Conservation (phyloP, 768 basidiomycete species). For the Termitomyces sp. region DNA sequence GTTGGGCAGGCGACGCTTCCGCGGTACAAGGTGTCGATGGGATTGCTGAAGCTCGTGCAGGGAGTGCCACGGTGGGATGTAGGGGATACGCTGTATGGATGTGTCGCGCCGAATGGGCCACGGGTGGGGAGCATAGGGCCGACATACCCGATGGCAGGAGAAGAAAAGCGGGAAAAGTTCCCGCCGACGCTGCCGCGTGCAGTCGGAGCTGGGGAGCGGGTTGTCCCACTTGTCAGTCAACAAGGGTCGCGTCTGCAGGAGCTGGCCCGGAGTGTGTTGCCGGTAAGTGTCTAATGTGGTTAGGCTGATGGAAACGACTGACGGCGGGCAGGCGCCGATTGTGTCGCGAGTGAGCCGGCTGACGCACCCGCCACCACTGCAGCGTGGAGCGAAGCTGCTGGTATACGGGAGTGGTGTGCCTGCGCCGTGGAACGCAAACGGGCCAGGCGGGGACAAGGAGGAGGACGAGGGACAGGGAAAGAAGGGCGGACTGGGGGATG, state of each 20-base stretch:
- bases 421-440: constrained; percentile 48
- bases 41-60: constrained; percentile 55
- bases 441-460: constrained; percentile 23
- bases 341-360: constrained; percentile 56
- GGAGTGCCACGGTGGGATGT: constrained; percentile 59
- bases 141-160: constrained; percentile 46
- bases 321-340: constrained; percentile 39
- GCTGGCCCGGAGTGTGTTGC: constrained; percentile 59
- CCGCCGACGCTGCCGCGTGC: constrained; percentile 43
- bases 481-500: constrained; percentile 40
- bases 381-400: constrained; percentile 42
- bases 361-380: constrained; percentile 58
- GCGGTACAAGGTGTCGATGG: constrained; percentile 73
- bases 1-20: constrained; percentile 48
- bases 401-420: constrained; percentile 42
- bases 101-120: constrained; percentile 53
- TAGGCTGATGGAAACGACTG: not conserved
- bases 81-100: constrained; percentile 59
- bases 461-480: constrained; percentile 15
- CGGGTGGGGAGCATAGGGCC: constrained; percentile 60
- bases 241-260: constrained; percentile 63
- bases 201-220: constrained; percentile 38
- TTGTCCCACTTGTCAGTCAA: constrained; percentile 60
- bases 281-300: constrained; percentile 38
- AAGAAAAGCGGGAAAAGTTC: constrained; percentile 35